Evolutionary conservation across 441 rosid genomes (phyloP).

Genomic region (Euphorbia celastroides): DNA sequence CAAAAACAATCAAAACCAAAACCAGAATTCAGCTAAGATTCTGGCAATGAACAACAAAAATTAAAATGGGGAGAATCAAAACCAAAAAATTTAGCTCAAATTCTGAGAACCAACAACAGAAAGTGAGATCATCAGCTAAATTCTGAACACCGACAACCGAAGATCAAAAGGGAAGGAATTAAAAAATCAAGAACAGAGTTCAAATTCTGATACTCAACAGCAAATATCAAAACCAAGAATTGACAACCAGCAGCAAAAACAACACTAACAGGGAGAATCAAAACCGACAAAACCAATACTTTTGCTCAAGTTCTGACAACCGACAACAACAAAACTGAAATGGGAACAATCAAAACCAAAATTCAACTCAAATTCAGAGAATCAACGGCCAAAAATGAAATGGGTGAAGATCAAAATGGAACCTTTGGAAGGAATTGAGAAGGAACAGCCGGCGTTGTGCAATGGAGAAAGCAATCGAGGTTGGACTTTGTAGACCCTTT

Average conservation of each 20-base stretch:
- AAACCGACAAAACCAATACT: too few species aligned
- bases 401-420: constrained; percentile 7
- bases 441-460: constrained; percentile 69
- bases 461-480: constrained; percentile 78
- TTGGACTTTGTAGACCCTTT: constrained; percentile 66
- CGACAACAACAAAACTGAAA: not conserved
- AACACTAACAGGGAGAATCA: constrained; percentile 9
- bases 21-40: too few species aligned
- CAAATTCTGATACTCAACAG: not conserved
- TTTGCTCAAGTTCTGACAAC: not conserved
- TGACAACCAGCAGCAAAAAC: not conserved
- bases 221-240: not conserved
- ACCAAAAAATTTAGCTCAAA: not conserved
- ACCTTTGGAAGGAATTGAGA: constrained; percentile 91
- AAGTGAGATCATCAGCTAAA: too few species aligned
- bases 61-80: too few species aligned
- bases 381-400: not conserved
- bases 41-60: too few species aligned
- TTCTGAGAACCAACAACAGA: too few species aligned
- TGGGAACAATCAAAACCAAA: not conserved
- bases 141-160: not conserved
- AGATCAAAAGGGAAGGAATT: not conserved
- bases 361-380: not conserved
- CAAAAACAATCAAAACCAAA: not conserved
- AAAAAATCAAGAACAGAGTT: not conserved